These are phyloP conservation scores for Nicotiana paniculata DNA, from an alignment of 257 asterid species.

Conservation along the genomic window DNA sequence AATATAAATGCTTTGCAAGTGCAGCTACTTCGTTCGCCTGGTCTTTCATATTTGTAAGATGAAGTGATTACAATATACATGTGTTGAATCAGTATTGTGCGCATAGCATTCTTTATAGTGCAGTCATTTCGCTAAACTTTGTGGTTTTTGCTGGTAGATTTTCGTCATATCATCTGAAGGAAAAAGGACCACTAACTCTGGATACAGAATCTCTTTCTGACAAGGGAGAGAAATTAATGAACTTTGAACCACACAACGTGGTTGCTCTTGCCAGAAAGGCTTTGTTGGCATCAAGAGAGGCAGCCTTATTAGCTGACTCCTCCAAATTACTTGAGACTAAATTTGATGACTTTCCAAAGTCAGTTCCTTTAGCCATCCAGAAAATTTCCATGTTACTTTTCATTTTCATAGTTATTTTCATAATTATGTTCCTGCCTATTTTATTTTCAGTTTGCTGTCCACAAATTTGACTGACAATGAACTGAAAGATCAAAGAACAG, in stretches of 20 bases:
- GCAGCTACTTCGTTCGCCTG: conserved; percentile 48
- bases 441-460: conserved; percentile 17
- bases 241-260: conserved; percentile 43
- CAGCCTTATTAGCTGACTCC: conserved; percentile 46
- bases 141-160: conserved; percentile 39
- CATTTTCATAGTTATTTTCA: neutral
- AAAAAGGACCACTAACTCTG: neutral
- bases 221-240: conserved; percentile 20
- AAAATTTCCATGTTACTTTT: neutral
- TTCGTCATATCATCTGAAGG: conserved; percentile 38
- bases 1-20: conserved; percentile 26
- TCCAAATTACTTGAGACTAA: conserved; percentile 31
- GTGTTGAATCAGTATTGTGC: neutral
- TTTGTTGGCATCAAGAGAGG: conserved; percentile 63
- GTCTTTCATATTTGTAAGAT: conserved; percentile 79
- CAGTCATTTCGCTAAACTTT: conserved; percentile 2
- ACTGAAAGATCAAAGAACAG: conserved; percentile 33
- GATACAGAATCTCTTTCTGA: conserved; percentile 20
- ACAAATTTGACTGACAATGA: conserved; percentile 31
- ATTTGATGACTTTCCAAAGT: conserved; percentile 38
- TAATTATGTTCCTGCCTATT: neutral
- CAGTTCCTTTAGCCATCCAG: conserved; percentile 5
- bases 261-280: conserved; percentile 77
- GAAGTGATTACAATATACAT: neutral
- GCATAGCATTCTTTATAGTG: neutral